Evolutionary conservation across 768 basidiomycete genomes (phyloP), one percentile per base, ranked within the genome.

Genomic region (Rhodotorula babjevae): DNA sequence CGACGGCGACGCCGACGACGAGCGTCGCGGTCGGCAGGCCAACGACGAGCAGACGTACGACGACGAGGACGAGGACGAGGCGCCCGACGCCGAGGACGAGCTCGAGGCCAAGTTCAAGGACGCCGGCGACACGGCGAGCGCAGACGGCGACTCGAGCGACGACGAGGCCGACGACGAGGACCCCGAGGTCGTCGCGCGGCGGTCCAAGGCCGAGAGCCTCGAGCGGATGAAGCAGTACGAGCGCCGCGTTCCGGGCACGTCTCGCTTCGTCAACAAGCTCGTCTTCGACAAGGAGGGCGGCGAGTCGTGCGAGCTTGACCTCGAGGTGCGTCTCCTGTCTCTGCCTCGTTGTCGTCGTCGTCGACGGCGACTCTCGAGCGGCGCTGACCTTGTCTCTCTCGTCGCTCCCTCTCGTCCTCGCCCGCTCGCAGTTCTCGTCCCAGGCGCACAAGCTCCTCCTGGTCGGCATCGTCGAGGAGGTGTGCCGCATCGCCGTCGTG

Each of bases 401-500:
- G 36, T 36, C 36, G 5, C 36, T 36, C 36, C 36, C 36, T 36
- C 60, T 56, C 44, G 42, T 57, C 63, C 23, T 56, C 57, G 8
- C 68, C 46, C 29, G 7, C 57, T 61, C 63, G n/a, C 72, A 98
- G 93, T 94, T 98, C 83, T 84, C 86, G 19, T 86, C 90, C 57
- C 87, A 91, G 77, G 89, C 93, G 80, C 93, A 93, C 19, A 98
- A 98, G 81, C 85, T 99, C 47, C 84, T 99, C 31, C 85, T 99
- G 56, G 92, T 98, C 61, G 95, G 93, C 60, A 87, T 99, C 72
- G 85, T 98, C 68, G 96, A 98, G 80, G 85, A 89, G 65, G 87
- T 89, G 19, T 97, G 94, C 81, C 84, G 88, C 58, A 87, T 87
- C 64, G 90, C 92, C 4, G 84, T 98, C 75, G 84, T 99, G 68